phyloP scores from a whole-genome alignment of 164 flowering plant species.

The Aristolochia californica region DNA sequence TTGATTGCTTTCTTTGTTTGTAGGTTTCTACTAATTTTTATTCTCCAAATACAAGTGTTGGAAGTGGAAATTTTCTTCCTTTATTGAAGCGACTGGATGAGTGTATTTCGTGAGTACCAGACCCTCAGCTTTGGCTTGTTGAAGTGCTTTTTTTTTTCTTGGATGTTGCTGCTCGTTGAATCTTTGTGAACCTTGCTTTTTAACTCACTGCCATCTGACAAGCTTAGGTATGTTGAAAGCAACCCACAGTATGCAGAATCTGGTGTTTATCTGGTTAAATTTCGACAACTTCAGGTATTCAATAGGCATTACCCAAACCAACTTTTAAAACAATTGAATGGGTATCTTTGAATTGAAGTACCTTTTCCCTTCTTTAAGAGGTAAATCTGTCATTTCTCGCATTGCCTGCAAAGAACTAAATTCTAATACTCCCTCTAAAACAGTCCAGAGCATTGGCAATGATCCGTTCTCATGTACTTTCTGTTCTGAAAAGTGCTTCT shows the following conservation, averaged over 20 bases:
- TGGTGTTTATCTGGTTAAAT: constrained; percentile 79
- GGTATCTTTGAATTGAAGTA: no score
- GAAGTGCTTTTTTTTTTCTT: background rate
- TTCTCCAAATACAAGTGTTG: constrained; percentile 74
- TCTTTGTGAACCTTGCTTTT: no score
- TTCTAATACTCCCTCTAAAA: background rate
- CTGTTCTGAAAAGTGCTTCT: constrained; percentile 79
- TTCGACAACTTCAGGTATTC: constrained; percentile 87
- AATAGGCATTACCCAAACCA: background rate
- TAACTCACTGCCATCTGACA: background rate
- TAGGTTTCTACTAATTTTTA: constrained; percentile 85
- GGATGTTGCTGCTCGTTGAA: background rate
- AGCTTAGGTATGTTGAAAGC: constrained; percentile 75
- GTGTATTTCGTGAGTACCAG: constrained; percentile 75
- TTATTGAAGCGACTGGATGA: constrained; percentile 89
- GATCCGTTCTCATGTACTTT: constrained; percentile 78
- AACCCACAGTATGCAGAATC: constrained; percentile 98
- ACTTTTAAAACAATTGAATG: background rate
- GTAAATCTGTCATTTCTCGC: background rate
- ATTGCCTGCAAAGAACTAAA: background rate
- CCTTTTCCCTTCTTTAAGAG: no score
- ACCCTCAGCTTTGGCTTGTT: background rate
- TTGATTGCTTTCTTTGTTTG: constrained; percentile 11
- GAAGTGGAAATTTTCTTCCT: constrained; percentile 69
- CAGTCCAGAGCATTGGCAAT: constrained; percentile 93